Percentiles rank a stretch among this genome's conserved stretches.
phyloP scores from a whole-genome alignment of 352 stramenopile genomes.

The Pythium brachiatum region DNA sequence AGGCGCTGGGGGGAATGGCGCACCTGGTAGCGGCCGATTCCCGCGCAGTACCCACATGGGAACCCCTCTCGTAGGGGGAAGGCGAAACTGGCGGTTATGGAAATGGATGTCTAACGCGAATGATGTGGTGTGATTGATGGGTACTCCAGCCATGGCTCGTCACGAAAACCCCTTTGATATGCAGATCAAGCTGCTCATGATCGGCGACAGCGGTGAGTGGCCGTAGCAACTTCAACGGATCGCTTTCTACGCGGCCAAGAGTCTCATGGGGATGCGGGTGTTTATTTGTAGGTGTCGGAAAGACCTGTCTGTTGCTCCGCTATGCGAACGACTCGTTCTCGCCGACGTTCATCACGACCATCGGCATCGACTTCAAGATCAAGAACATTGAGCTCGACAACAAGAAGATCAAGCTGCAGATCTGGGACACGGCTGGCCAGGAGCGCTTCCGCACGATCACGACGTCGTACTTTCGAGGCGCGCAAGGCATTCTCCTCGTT shows the following conservation, averaged over 20 bases:
- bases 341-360: constrained; percentile 89
- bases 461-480: constrained; percentile 98
- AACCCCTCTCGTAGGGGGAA: too few relatives aligned
- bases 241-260: not conserved
- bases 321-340: constrained; percentile 91
- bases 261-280: not conserved
- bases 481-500: constrained; percentile 98
- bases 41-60: too few relatives aligned
- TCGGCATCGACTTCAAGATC: constrained; percentile 91
- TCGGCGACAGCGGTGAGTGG: constrained; percentile 92
- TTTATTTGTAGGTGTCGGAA: constrained; percentile 74
- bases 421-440: constrained; percentile 99
- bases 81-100: not conserved
- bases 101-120: constrained; percentile 1
- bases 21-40: too few relatives aligned
- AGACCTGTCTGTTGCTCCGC: constrained; percentile 85
- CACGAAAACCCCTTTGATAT: constrained; percentile 95
- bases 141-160: constrained; percentile 63
- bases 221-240: not conserved
- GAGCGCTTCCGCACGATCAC: constrained; percentile 99
- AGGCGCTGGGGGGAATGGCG: not conserved
- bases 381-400: constrained; percentile 93
- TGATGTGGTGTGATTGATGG: constrained; percentile 7
- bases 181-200: constrained; percentile 98
- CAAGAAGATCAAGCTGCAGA: constrained; percentile 98